Evolutionary conservation across 345 rosid genomes (phyloP).

Genomic region (Aurinia saxatilis): DNA sequence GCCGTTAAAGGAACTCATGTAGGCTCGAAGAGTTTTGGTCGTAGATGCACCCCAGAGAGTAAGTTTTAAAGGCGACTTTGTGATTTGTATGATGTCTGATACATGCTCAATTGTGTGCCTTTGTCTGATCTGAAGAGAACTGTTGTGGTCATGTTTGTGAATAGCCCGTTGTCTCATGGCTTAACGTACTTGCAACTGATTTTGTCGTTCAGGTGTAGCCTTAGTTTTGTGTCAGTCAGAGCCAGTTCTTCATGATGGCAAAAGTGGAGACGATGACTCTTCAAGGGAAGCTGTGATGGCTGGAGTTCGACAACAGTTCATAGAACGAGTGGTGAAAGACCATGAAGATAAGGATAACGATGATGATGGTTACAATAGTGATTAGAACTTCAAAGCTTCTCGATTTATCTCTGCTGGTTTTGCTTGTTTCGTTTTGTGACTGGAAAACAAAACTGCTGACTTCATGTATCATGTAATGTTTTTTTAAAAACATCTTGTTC

Average conservation of each 20-base stretch:
- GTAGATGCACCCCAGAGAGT: slow-evolving; percentile 95
- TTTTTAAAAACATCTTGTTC: background rate
- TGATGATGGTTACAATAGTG: slow-evolving; percentile 71
- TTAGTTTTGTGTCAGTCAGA: slow-evolving; percentile 88
- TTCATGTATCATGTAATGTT: slow-evolving; percentile 12
- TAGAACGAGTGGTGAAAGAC: slow-evolving; percentile 77
- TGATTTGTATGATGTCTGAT: background rate
- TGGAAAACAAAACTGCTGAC: background rate
- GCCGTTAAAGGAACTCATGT: slow-evolving; percentile 88
- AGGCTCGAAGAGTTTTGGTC: slow-evolving; percentile 75
- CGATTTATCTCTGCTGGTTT: background rate
- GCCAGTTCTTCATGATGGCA: slow-evolving; percentile 87
- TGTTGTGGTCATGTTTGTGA: background rate
- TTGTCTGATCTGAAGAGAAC: background rate
- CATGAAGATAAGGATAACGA: slow-evolving; percentile 62
- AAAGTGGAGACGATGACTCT: slow-evolving; percentile 60
- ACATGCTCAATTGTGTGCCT: background rate
- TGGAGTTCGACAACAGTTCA: slow-evolving; percentile 70
- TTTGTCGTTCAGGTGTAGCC: slow-evolving; percentile 64
- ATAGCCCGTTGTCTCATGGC: no score
- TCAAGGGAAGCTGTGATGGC: slow-evolving; percentile 73
- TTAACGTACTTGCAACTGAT: slow-evolving; percentile 3
- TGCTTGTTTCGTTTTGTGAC: slow-evolving; percentile 10
- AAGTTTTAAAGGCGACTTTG: slow-evolving; percentile 12
- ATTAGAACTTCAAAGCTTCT: slow-evolving; percentile 34